Evolutionary conservation across 169 alveolate species (phyloP).

Genomic region (Cystoisospora suis): DNA sequence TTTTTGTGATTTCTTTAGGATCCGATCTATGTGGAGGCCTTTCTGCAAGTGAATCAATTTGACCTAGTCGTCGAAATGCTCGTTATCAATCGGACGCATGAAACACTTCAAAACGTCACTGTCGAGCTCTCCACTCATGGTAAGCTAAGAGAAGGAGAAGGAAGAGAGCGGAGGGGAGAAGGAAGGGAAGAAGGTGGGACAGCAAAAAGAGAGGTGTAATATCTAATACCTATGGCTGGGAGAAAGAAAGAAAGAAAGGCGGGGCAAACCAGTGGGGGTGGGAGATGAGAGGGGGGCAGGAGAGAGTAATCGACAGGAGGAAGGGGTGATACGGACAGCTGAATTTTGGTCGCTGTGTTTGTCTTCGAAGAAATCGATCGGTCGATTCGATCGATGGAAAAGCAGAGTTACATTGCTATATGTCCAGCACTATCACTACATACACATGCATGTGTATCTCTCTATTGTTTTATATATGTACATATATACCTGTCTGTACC

Average conservation of each 20-base stretch:
- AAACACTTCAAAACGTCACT: conserved; percentile 85
- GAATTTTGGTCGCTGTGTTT: no score
- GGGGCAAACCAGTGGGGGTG: no score
- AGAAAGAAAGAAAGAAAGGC: no score
- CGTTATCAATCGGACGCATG: conserved; percentile 82
- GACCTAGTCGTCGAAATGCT: conserved; percentile 87
- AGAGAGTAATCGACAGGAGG: no score
- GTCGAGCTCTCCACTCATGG: conserved; percentile 88
- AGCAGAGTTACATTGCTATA: neutral
- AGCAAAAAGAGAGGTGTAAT: no score
- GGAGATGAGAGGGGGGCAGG: no score
- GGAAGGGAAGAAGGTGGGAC: no score
- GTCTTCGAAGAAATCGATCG: no score
- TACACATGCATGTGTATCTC: neutral
- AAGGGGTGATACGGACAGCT: no score
- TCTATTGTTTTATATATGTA: neutral
- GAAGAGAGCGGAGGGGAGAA: no score
- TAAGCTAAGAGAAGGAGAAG: neutral
- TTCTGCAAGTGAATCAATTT: conserved; percentile 85
- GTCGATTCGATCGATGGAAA: no score
- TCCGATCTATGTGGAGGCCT: conserved; percentile 91
- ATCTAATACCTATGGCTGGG: no score
- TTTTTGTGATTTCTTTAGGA: conserved; percentile 68
- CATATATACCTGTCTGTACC: neutral
- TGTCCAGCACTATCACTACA: neutral